Conservation (phyloP, 495 filamentous ascomycete genomes). For the Hyaloscypha finlandica region DNA sequence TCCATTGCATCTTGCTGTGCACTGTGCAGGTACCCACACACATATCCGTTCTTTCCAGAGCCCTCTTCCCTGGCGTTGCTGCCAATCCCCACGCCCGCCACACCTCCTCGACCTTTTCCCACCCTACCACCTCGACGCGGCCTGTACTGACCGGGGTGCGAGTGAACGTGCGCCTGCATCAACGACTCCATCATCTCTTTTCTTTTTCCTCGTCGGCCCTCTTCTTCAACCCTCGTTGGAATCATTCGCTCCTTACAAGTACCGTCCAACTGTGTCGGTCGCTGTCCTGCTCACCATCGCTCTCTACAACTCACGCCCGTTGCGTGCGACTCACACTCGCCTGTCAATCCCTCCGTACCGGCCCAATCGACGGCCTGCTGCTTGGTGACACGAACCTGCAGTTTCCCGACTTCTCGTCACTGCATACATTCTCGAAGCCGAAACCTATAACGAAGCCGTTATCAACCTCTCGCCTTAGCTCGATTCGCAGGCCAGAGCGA, state of each 20-base stretch:
- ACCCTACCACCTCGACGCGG: conserved; percentile 4
- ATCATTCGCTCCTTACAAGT: conserved; percentile 6
- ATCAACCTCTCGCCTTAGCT: conserved; percentile 3
- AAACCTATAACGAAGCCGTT: conserved; percentile 12
- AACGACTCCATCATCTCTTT: conserved; percentile 16
- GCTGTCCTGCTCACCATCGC: background rate
- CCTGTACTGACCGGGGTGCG: conserved; percentile 4
- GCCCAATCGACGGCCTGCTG: conserved; percentile 9
- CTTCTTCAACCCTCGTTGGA: background rate
- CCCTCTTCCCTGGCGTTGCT: background rate
- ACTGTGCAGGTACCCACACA: conserved; percentile 4
- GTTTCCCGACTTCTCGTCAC: conserved; percentile 16
- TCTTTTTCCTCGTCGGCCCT: conserved; percentile 8
- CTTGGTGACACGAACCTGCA: conserved; percentile 14
- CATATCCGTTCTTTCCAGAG: conserved; percentile 2
- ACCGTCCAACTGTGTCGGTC: background rate
- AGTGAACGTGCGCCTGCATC: conserved; percentile 9
- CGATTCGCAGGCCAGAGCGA: conserved; percentile 17
- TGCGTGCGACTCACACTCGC: background rate
- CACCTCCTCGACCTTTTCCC: background rate
- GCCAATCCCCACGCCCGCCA: conserved; percentile 8
- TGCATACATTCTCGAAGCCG: conserved; percentile 18
- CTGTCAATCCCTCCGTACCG: conserved; percentile 1
- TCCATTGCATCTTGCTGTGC: background rate
- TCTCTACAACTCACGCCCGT: background rate